A percentile compares a stretch with the other conserved stretches of the same genome.
Evolutionary conservation across 371 early-diverging fungal genomes (phyloP).

Genomic region (Syncephalis plumigaleata): DNA sequence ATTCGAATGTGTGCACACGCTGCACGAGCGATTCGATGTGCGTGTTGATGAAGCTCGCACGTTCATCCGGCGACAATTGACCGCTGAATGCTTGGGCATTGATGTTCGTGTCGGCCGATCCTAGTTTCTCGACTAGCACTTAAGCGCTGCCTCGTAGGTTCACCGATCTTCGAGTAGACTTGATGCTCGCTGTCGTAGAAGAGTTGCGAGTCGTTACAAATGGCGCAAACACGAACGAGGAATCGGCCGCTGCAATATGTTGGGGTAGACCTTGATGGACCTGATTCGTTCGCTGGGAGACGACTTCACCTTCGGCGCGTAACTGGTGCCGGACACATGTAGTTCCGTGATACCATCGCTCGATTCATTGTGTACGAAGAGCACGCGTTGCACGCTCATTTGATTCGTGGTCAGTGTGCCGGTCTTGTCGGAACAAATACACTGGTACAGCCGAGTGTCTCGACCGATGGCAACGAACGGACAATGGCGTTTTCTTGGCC

Average conservation of each 20-base stretch:
- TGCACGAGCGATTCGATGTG: conserved; percentile 10
- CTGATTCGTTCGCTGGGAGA: conserved; percentile 1
- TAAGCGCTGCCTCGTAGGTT: conserved; percentile 99
- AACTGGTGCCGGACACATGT: conserved; percentile 62
- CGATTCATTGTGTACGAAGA: conserved; percentile 18
- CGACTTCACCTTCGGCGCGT: conserved; percentile 66
- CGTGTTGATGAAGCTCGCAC: conserved; percentile 24
- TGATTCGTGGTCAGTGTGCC: conserved; percentile 98
- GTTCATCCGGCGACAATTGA: conserved; percentile 24
- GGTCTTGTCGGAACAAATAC: conserved; percentile 98
- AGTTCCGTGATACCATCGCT: conserved; percentile 39
- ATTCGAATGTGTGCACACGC: conserved; percentile 64
- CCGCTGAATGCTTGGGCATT: conserved; percentile 28
- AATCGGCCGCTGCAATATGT: conserved; percentile 34
- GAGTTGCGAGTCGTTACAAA: conserved; percentile 85
- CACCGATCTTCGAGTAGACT: conserved; percentile 49
- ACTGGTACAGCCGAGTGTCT: conserved; percentile 91
- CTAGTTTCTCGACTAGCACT: conserved; percentile 84
- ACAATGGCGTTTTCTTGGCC: conserved; percentile 96
- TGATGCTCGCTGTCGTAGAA: conserved; percentile 41
- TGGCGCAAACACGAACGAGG: conserved; percentile 65
- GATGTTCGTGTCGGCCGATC: conserved; percentile 40
- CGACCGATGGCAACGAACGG: conserved; percentile 78
- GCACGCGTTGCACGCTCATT: conserved; percentile 74
- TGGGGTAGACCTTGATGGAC: conserved; percentile 10